Evolutionary conservation across 1,284 basidiomycete genomes (phyloP).

Genomic region (Ceratobasidium sp.): DNA sequence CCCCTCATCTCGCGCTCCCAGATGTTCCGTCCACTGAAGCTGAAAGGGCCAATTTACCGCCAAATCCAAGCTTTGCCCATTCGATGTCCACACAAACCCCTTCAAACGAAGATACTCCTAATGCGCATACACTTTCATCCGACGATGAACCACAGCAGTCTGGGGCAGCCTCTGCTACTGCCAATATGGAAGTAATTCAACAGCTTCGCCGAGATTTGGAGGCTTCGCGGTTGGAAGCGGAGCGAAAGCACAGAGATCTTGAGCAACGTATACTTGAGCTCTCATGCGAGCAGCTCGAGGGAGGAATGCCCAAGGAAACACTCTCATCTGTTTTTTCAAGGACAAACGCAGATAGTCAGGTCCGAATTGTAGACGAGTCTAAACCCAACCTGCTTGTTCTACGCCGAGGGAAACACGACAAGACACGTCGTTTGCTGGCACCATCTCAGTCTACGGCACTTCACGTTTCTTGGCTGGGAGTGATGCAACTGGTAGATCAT

Average conservation of each 20-base stretch:
- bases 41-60: neutral
- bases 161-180: neutral
- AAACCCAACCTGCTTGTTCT: neutral
- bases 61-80: too few species aligned
- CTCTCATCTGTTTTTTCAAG: neutral
- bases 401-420: constrained; percentile 27
- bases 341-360: neutral
- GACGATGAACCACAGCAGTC: neutral
- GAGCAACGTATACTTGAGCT: constrained; percentile 30
- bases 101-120: neutral
- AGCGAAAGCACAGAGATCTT: constrained; percentile 19
- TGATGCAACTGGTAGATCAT: constrained; percentile 16
- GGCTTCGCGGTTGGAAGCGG: constrained; percentile 21
- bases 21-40: neutral
- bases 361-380: constrained; percentile 3
- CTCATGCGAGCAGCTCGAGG: neutral
- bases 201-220: constrained; percentile 31
- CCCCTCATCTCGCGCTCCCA: neutral
- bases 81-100: neutral
- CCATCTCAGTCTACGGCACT: neutral
- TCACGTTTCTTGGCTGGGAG: constrained; percentile 35
- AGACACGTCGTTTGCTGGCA: constrained; percentile 27
- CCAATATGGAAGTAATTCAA: constrained; percentile 14
- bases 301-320: neutral
- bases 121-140: neutral